Evolutionary conservation across 371 early-diverging fungal genomes (phyloP).

Genomic region (Mortierella sp.): DNA sequence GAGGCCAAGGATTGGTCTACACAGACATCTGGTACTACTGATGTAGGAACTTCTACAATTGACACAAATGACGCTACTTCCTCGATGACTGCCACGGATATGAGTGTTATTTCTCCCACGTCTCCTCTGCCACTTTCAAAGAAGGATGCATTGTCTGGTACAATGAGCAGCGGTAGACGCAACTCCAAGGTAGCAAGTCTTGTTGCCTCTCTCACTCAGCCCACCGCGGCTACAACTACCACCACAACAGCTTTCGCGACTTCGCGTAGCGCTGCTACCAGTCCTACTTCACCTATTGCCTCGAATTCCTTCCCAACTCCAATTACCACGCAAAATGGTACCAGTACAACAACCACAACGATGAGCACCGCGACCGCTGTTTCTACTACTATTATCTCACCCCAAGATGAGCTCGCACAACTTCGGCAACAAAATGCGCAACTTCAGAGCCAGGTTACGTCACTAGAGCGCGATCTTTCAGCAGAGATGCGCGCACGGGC

Average conservation of each 20-base stretch:
- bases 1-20: constrained; percentile 14
- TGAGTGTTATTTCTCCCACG: not conserved
- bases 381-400: not conserved
- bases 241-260: constrained; percentile 2
- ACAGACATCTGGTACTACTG: not conserved
- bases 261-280: not conserved
- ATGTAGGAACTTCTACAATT: not conserved
- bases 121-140: not conserved
- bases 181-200: constrained; percentile 24
- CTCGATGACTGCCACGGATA: not conserved
- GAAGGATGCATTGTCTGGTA: not conserved
- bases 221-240: constrained; percentile 4
- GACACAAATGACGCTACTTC: no score
- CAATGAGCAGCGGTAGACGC: not conserved
- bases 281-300: constrained; percentile 3
- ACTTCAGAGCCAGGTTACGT: constrained; percentile 31
- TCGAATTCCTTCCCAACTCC: constrained; percentile 1
- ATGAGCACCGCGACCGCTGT: not conserved
- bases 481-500: constrained; percentile 60
- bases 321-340: not conserved
- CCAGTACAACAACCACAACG: constrained; percentile 1
- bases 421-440: constrained; percentile 37
- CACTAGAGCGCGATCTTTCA: constrained; percentile 60
- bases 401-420: constrained; percentile 32
- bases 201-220: constrained; percentile 27